Base-by-base conservation (phyloP, 1,139 yeast species). In the Taphrina betulina region DNA sequence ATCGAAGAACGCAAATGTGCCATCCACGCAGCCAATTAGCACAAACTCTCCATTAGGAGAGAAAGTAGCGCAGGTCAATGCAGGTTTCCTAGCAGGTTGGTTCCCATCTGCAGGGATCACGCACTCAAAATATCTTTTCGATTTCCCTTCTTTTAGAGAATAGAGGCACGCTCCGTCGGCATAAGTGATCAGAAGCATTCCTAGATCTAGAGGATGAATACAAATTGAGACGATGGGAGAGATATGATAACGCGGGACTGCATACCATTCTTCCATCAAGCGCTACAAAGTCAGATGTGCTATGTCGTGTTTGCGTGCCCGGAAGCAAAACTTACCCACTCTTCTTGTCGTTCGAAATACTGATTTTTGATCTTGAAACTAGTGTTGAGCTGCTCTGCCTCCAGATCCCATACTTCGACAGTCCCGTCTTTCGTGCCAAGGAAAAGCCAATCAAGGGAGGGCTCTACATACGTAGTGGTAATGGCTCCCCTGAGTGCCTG, bases 41-140 rank as follows among this genome's bases (percentile, higher is more conserved):
- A 88, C 72, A 67, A 90, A 95, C 44, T 88, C 76, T 0, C 97
- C 96, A 67, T 89, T 88, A 1, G 99, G 98, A 67, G 90, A 96
- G 79, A 87, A 92, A 38, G 81, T 74, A 0, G 96, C 83, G 54
- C 80, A 81, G 1, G 74, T 64, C 1, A 86, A 67, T 41, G 74
- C 78, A 1, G 92, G 83, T 28, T 68, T 70, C 46, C 81, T 68
- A 17, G 57, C 53, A 59, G 62, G 57, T 1, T 78, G 41, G 50
- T 78, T 81, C 7, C 85, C 86, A 26, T 85, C 85, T n/a, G 78
- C 71, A 0, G 80, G 79, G 2, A 87, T 66, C 58, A 75, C 79
- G 67, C 85, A 86, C 1, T 78, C 72, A 62, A 85, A 79, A 5
- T 75, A 71, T 55, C 76, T 76, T 55, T 79, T 75, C 34, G 86